phyloP scores from a whole-genome alignment of 208 protist genomes.

The Lotmaria passim region DNA sequence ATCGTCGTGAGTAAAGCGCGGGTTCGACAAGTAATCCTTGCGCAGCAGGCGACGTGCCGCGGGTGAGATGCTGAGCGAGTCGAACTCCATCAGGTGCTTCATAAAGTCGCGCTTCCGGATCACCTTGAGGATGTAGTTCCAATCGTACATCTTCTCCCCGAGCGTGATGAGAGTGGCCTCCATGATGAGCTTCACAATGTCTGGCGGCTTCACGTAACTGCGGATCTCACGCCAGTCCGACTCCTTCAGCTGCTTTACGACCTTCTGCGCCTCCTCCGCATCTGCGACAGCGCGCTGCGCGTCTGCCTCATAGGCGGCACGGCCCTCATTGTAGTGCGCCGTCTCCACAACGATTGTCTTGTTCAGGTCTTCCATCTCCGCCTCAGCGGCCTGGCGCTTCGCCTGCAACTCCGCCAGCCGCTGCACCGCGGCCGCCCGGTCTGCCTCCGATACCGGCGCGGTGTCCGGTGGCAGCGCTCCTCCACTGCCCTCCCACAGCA shows the following conservation, averaged over 20 bases:
- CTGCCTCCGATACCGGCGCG: slow-evolving; percentile 11
- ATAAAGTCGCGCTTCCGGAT: slow-evolving; percentile 49
- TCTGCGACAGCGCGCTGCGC: slow-evolving; percentile 10
- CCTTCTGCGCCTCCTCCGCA: slow-evolving; percentile 19
- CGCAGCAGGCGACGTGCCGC: slow-evolving; percentile 21
- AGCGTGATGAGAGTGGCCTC: slow-evolving; percentile 47
- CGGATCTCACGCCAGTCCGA: slow-evolving; percentile 67
- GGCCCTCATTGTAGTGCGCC: slow-evolving; percentile 25
- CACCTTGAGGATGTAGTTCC: slow-evolving; percentile 38
- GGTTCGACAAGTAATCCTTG: slow-evolving; percentile 42
- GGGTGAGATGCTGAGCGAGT: slow-evolving; percentile 36
- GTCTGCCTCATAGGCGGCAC: slow-evolving; percentile 25
- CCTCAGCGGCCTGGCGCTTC: slow-evolving; percentile 30
- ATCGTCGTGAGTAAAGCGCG: slow-evolving; percentile 53
- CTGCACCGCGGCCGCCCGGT: slow-evolving; percentile 23
- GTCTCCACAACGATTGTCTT: slow-evolving; percentile 25
- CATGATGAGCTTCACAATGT: slow-evolving; percentile 53
- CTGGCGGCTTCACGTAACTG: slow-evolving; percentile 58
- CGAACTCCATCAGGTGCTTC: slow-evolving; percentile 38
- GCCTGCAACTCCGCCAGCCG: slow-evolving; percentile 34
- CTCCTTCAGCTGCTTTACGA: slow-evolving; percentile 42
- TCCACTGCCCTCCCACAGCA: slow-evolving; percentile 42
- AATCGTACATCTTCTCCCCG: slow-evolving; percentile 30
- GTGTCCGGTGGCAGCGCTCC: slow-evolving; percentile 21
- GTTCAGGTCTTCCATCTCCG: slow-evolving; percentile 33